phyloP scores from a whole-genome alignment of 768 basidiomycete species.

The Lyophyllum semitale region DNA sequence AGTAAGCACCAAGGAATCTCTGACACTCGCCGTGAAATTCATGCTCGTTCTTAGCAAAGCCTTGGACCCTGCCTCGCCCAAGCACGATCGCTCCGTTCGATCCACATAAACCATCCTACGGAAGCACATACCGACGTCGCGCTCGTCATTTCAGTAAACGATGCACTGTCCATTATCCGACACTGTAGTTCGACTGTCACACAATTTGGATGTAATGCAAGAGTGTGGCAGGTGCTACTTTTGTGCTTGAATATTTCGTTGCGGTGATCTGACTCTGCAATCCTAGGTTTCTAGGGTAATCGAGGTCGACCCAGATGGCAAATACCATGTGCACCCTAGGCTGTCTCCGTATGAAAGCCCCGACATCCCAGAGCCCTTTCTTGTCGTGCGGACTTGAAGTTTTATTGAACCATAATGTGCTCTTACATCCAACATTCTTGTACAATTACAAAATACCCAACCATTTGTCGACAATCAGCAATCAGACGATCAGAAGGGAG shows the following conservation, averaged over 20 bases:
- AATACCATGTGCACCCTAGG: constrained; percentile 33
- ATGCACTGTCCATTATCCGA: constrained; percentile 46
- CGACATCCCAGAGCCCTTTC: constrained; percentile 72
- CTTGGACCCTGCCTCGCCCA: constrained; percentile 43
- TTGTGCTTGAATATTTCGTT: constrained; percentile 2
- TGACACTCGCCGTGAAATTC: not conserved
- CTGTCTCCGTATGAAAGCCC: constrained; percentile 61
- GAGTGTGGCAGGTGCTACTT: constrained; percentile 64
- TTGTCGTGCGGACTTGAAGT: constrained; percentile 61
- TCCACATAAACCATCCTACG: constrained; percentile 62
- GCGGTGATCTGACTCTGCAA: not conserved
- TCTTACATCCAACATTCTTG: too few relatives aligned
- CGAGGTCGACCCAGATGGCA: constrained; percentile 36
- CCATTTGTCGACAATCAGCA: too few relatives aligned
- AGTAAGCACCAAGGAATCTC: constrained; percentile 31
- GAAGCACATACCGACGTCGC: constrained; percentile 26
- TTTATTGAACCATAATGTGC: too few relatives aligned
- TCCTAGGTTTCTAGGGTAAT: constrained; percentile 49
- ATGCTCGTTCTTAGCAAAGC: constrained; percentile 29
- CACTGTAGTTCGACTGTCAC: constrained; percentile 52
- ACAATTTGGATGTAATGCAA: constrained; percentile 69
- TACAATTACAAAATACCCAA: too few relatives aligned
- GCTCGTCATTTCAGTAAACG: constrained; percentile 31
- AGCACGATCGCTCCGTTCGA: constrained; percentile 48
- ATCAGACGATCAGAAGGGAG: constrained; percentile 41